phyloP scores from a whole-genome alignment of 2,329 filamentous ascomycete species.

The Exophiala phaeomuriformis region DNA sequence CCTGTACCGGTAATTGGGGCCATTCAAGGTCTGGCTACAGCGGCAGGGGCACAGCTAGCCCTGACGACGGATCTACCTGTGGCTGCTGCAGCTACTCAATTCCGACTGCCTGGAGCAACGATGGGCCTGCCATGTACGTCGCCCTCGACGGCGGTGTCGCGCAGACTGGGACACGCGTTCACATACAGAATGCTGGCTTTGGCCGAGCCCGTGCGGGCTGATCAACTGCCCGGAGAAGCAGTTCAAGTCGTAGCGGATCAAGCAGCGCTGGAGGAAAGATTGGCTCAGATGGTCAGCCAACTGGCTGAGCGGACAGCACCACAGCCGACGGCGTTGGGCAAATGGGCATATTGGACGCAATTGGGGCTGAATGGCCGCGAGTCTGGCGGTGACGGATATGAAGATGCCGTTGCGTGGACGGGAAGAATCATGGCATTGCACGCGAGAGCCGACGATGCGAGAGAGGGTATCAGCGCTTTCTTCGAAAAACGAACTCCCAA shows the following conservation, averaged over 20 bases:
- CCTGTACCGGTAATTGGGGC: constrained; percentile 25
- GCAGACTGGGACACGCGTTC: constrained; percentile 22
- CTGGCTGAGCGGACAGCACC: constrained; percentile 19
- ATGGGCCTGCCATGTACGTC: constrained; percentile 26
- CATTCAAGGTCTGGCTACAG: constrained; percentile 26
- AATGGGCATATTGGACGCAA: constrained; percentile 27
- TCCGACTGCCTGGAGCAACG: constrained; percentile 24
- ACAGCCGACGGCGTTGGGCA: constrained; percentile 25
- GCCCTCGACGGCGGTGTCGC: constrained; percentile 22
- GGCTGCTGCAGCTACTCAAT: constrained; percentile 20
- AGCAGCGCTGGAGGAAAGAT: constrained; percentile 19
- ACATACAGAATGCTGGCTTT: constrained; percentile 26
- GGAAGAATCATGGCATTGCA: constrained; percentile 26
- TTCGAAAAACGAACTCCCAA: constrained; percentile 22
- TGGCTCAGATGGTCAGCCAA: constrained; percentile 18
- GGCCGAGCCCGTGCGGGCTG: constrained; percentile 22
- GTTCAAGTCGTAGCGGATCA: constrained; percentile 22
- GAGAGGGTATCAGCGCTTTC: constrained; percentile 23
- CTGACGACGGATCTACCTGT: constrained; percentile 25
- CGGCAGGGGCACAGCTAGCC: constrained; percentile 24
- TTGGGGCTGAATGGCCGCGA: constrained; percentile 12
- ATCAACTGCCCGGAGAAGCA: constrained; percentile 22
- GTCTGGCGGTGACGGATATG: constrained; percentile 24
- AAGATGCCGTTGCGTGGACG: constrained; percentile 25
- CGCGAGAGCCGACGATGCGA: constrained; percentile 22